Conservation (phyloP, 202 grass and related monocot species). For the Panicum hallii region DNA sequence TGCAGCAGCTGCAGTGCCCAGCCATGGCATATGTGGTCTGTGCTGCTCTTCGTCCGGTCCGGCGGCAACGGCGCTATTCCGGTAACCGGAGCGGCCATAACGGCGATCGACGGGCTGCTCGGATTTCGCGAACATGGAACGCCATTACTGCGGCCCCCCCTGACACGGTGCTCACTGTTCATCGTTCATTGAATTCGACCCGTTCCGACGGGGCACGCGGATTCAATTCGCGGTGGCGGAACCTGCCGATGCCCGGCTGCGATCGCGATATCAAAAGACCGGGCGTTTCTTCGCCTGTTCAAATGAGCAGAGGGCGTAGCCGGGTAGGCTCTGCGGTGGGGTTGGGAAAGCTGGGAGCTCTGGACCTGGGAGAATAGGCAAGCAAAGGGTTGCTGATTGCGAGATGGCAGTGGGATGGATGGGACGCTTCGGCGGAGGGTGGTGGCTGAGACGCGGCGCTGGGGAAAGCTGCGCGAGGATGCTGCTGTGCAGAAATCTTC, state of each 20-base stretch:
- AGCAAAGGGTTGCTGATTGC: slow-evolving; percentile 43
- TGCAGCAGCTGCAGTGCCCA: not conserved
- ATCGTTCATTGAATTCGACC: slow-evolving; percentile 17
- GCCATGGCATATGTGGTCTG: not conserved
- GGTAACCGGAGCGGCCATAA: not conserved
- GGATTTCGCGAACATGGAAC: not conserved
- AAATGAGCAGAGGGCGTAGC: not conserved
- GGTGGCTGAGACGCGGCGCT: not conserved
- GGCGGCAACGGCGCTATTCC: not conserved
- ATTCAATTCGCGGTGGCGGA: slow-evolving; percentile 15
- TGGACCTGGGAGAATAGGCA: not conserved
- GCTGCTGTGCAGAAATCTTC: not conserved
- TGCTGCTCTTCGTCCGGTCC: too few relatives aligned
- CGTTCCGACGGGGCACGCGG: slow-evolving; percentile 24
- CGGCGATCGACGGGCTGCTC: slow-evolving; percentile 21
- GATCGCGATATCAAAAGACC: not conserved
- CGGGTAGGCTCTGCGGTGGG: not conserved
- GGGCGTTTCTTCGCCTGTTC: not conserved
- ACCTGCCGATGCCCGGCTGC: not conserved
- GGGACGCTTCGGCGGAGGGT: slow-evolving; percentile 29
- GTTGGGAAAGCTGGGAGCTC: not conserved
- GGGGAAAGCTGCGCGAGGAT: slow-evolving; percentile 15
- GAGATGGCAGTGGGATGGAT: slow-evolving; percentile 22
- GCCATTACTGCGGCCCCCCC: slow-evolving; percentile 22
- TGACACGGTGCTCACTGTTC: slow-evolving; percentile 38